phyloP scores from a whole-genome alignment of 1,284 basidiomycete genomes.

The Tremellales sp. region DNA sequence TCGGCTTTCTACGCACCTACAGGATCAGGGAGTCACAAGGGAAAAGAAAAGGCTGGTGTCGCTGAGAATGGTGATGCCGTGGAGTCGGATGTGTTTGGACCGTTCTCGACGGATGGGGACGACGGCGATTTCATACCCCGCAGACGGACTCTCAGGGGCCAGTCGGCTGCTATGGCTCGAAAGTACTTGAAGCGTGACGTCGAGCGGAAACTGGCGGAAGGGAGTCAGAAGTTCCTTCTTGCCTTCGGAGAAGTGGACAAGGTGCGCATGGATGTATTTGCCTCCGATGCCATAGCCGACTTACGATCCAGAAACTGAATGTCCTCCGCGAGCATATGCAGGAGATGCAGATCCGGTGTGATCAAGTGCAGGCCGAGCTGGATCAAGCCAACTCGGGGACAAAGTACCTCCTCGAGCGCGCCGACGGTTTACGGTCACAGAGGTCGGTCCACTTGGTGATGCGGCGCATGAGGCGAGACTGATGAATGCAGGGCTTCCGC shows the following conservation, averaged over 20 bases:
- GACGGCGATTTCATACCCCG: conserved; percentile 13
- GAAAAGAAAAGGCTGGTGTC: neutral
- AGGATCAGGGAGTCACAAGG: neutral
- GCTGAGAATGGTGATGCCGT: conserved; percentile 18
- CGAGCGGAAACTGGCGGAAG: conserved; percentile 71
- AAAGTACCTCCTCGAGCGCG: conserved; percentile 76
- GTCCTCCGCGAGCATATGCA: conserved; percentile 68
- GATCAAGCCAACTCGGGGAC: conserved; percentile 72
- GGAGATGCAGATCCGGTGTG: conserved; percentile 74
- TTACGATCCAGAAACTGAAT: conserved; percentile 63
- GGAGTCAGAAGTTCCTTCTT: conserved; percentile 72
- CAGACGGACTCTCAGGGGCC: conserved; percentile 33
- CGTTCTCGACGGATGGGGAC: too few relatives aligned
- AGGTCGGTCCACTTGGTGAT: conserved; percentile 55
- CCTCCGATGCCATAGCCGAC: conserved; percentile 21
- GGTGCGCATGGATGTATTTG: conserved; percentile 57
- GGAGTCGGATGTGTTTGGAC: conserved; percentile 47
- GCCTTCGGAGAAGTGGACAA: conserved; percentile 83
- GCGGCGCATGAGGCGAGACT: neutral
- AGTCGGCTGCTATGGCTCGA: conserved; percentile 59
- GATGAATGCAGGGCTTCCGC: conserved; percentile 51
- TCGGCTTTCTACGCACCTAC: conserved; percentile 62
- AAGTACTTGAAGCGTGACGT: conserved; percentile 77
- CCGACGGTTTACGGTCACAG: conserved; percentile 74
- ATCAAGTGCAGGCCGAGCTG: conserved; percentile 74